Evolutionary conservation across 306 rosid genomes (phyloP).

Genomic region (Medicago lupulina): DNA sequence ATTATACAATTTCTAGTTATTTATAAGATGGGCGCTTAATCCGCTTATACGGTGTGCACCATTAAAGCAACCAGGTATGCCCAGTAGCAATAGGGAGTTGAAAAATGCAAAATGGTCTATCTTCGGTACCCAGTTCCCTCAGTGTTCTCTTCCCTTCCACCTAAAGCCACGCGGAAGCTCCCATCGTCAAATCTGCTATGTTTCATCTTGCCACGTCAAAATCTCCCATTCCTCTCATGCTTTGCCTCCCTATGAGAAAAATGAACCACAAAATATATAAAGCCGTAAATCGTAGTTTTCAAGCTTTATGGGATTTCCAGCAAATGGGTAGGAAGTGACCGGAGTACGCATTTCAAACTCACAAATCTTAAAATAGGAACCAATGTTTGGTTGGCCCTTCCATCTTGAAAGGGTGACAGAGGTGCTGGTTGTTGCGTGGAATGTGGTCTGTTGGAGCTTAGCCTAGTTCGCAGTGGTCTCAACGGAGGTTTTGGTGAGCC

Average conservation of each 20-base stretch:
- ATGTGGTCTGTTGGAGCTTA: slow-evolving; percentile 1
- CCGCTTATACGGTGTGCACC: no score
- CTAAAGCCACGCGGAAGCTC: no score
- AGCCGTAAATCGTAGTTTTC: not conserved
- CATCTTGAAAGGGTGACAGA: not conserved
- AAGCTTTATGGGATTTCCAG: not conserved
- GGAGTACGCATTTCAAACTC: not conserved
- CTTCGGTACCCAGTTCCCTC: no score
- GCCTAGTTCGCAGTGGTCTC: not conserved
- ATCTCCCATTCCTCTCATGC: not conserved
- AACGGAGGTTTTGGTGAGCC: not conserved
- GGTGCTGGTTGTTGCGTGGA: not conserved
- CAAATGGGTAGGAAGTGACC: not conserved
- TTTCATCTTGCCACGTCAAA: not conserved
- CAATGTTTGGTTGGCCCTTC: not conserved
- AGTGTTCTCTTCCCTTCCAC: no score
- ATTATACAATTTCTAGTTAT: no score
- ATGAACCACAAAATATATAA: not conserved
- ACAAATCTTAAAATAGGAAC: slow-evolving; percentile 6
- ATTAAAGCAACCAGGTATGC: no score
- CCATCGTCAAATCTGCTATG: no score
- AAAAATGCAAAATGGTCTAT: no score
- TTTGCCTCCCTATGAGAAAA: not conserved
- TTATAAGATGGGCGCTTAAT: no score
- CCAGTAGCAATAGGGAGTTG: no score